Evolutionary conservation across 495 filamentous ascomycete genomes (phyloP), one percentile per base, ranked within the genome.

Genomic region (Oidiodendron maius): DNA sequence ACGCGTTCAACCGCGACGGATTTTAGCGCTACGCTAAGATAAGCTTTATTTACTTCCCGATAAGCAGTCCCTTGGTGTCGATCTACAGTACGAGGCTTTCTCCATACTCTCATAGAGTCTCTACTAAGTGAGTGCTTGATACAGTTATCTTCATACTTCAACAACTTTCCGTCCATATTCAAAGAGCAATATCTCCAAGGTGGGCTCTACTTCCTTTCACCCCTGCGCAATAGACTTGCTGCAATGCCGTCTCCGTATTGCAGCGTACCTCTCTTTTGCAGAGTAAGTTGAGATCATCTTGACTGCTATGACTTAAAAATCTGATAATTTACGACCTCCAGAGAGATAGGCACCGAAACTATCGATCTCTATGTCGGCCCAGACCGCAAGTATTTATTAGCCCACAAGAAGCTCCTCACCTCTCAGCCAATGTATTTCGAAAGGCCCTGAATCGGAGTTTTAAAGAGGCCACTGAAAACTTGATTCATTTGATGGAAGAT

Each of bases 401-500:
- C 56, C 6, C 56, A 55, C 26, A 52, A 52, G 17, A 43, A 35
- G 16, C 43, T 55, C 12, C 41, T 59, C 16, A 52, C 35, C 11
- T 17, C 35, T 16, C 43, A 48, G 16, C 50, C 57, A 4, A 9
- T 12, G 8, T 60, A 53, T 43, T 60, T 60, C 35, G 16, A 46
- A 48, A 46, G 4, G 51, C 53, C 3, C 28, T 60, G 11, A 50
- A 50, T 12, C 44, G 53, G n/a, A 28, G n/a, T 22, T 59, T 55
- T 40, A 51, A 47, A 36, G 51, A 58, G 34, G 46, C 46, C 13
- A 28, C 51, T 25, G 48, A 47, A 15, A 40, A 50, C 13, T 41
- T 34, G n/a, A 51, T 60, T 8, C 17, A 50, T n/a, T 21, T 57
- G 13, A 25, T 23, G 13, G 50, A 53, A 9, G 48, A 56, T 4